These are phyloP conservation scores for Umbellularia californica DNA, from an alignment of 164 flowering plant genomes.

Conservation along the genomic window DNA sequence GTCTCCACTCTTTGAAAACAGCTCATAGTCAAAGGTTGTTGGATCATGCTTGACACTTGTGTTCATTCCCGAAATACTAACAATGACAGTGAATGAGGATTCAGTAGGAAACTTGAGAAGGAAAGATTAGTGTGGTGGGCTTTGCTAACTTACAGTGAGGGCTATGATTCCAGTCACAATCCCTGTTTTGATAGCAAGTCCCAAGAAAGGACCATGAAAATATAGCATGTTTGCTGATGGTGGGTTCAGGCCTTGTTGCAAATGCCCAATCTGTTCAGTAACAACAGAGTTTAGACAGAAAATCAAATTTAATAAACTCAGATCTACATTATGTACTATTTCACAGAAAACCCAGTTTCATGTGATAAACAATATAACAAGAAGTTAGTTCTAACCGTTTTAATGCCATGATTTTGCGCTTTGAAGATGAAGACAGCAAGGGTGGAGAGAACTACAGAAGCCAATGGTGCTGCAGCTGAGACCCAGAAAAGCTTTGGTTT, in stretches of 20 bases:
- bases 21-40: too few relatives aligned
- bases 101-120: background rate
- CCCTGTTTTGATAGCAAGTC: conserved; percentile 48
- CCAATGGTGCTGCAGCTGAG: conserved; percentile 69
- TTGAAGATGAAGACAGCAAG: conserved; percentile 36
- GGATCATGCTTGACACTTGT: too few relatives aligned
- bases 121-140: background rate
- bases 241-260: conserved; percentile 71
- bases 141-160: conserved; percentile 48
- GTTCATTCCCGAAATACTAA: too few relatives aligned
- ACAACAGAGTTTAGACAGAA: background rate
- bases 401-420: conserved; percentile 42
- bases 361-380: too few relatives aligned
- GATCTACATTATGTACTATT: too few relatives aligned
- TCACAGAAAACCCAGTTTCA: too few relatives aligned
- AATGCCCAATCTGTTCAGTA: conserved; percentile 52
- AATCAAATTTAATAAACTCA: background rate
- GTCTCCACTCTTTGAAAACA: too few relatives aligned
- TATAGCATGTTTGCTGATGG: conserved; percentile 45
- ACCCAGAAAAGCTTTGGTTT: conserved; percentile 70
- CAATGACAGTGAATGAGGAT: too few relatives aligned
- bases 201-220: conserved; percentile 32
- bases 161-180: conserved; percentile 55
- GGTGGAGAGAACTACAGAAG: conserved; percentile 59
- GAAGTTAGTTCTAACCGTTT: conserved; percentile 21